These are phyloP conservation scores for Dipteronia dyeriana DNA, from an alignment of 345 rosid species.

Conservation along the genomic window DNA sequence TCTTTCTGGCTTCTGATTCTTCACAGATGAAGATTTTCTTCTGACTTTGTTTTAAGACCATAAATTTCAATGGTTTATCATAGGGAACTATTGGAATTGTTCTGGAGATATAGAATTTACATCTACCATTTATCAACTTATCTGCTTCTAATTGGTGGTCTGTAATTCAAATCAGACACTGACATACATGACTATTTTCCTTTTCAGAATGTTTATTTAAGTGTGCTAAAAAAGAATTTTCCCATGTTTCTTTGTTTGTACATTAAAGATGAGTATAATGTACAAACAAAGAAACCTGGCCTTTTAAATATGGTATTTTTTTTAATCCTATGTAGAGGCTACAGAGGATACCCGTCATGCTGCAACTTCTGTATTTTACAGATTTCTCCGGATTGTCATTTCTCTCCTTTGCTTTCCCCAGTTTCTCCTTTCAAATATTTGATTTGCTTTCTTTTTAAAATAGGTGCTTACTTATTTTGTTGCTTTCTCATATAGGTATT, in stretches of 20 bases:
- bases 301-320: not conserved
- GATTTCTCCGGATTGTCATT: not conserved
- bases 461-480: not conserved
- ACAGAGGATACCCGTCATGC: not conserved
- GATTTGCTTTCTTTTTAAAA: not conserved
- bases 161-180: not conserved
- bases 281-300: not conserved
- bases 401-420: not conserved
- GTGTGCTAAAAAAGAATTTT: not conserved
- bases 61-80: not conserved
- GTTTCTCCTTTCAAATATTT: conserved; percentile 1
- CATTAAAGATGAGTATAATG: not conserved
- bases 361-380: not conserved
- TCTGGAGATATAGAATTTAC: not conserved
- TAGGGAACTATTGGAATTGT: not conserved
- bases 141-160: not conserved
- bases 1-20: conserved; percentile 10
- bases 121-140: not conserved
- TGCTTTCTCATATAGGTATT: conserved; percentile 52
- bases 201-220: not conserved
- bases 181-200: not conserved
- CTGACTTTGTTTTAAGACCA: not conserved
- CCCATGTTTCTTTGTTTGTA: not conserved
- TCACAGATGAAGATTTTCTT: not conserved
- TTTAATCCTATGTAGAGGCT: not conserved